Evolutionary conservation across 306 rosid species (phyloP), one percentile per base, ranked within the genome.

Genomic region (Cyclanthera cordifolia): DNA sequence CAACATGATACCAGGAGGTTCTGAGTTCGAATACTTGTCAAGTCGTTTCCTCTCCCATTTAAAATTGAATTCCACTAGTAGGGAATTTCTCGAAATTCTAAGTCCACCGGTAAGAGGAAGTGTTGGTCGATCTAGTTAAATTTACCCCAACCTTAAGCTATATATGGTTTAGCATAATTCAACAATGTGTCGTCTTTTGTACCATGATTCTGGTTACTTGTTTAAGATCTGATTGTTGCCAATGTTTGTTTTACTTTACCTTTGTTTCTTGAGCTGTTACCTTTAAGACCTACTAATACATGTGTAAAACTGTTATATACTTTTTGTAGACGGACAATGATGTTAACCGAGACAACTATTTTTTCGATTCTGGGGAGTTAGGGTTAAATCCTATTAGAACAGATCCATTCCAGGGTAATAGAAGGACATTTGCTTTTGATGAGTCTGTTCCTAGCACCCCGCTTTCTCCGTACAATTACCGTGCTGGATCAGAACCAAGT

Each of bases 391-490:
- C 95, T 75, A 86, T 90, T 52, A 86, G 74, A 79, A 94, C 96
- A 14, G 85, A 88, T 55, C 80, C 96, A 51, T 75, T 84, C 3
- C 86, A 68, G 61, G 81, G 72, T n/a, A 90, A 80, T 87, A 83
- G 74, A 76, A 83, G 81, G 24, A 63, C 84, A 17, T 90, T 94
- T 77, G 74, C 73, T 69, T 94, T 94, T 66, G 99, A 94, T 9
- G 96, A 94, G 73, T 94, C 97, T 34, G 97, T 90, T 79, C 99
- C 96, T 12, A 94, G 86, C 84, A 90, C 99, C 8, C 99, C 47
- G 14, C 14, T 41, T 70, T 88, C 96, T 23, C 90, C 96, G 0
- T 84, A 82, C 34, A 80, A 67, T 68, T 84, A 82, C 74, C 86
- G 74, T 34, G 95, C 89, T 45, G 77, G 85, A 69, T 79, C 79